Conservation (phyloP, 2,329 filamentous ascomycete species). For the Ophiostoma tasmaniense region DNA sequence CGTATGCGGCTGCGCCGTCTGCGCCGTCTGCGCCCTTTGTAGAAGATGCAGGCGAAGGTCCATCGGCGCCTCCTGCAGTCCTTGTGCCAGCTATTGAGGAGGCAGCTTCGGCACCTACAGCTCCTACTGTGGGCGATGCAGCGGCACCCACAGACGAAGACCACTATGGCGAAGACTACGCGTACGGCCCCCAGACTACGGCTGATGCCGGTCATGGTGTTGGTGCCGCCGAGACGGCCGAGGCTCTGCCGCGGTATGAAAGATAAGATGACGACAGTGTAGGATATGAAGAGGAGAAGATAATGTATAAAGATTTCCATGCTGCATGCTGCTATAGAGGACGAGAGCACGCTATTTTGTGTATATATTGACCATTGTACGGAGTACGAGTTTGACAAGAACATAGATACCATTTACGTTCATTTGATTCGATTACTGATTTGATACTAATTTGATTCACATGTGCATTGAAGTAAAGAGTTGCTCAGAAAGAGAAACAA, state of each 20-base stretch:
- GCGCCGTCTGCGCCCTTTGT: not conserved
- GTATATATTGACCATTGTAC: constrained; percentile 5
- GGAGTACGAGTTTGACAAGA: constrained; percentile 1
- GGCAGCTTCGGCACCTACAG: not conserved
- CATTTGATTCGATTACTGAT: too few relatives aligned
- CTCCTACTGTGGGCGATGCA: constrained; percentile 25
- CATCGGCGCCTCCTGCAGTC: not conserved
- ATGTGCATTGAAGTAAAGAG: not conserved
- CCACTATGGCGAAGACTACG: constrained; percentile 24
- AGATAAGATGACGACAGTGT: constrained; percentile 22
- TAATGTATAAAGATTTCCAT: not conserved
- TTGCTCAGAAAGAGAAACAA: not conserved
- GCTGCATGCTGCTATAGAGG: not conserved
- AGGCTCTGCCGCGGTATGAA: constrained; percentile 28
- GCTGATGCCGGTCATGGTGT: constrained; percentile 10
- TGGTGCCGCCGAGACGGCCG: constrained; percentile 15
- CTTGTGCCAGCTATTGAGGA: not conserved
- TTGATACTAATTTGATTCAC: too few relatives aligned
- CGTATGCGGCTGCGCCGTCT: not conserved
- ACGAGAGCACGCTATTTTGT: not conserved
- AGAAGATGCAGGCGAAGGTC: not conserved
- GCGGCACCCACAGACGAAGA: constrained; percentile 9
- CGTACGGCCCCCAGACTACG: constrained; percentile 18
- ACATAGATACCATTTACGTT: constrained; percentile 1
- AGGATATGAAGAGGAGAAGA: not conserved